phyloP scores from a whole-genome alignment of 1,139 yeast genomes.

The Suhomyces chickasaworum region DNA sequence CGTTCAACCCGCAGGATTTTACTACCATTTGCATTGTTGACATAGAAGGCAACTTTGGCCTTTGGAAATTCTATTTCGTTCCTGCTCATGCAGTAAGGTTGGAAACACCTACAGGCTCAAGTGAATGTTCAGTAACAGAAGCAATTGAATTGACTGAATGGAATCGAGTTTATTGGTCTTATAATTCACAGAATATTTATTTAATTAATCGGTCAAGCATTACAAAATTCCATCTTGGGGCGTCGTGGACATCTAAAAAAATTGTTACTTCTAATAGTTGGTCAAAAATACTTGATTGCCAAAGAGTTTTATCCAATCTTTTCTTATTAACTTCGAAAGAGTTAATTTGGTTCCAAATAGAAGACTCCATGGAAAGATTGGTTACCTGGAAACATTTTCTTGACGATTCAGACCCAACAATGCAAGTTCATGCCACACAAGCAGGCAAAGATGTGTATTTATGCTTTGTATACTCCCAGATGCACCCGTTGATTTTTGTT shows the following conservation, averaged over 20 bases:
- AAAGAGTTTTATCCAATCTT: slow-evolving; percentile 28
- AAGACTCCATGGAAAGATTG: slow-evolving; percentile 35
- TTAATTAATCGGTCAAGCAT: slow-evolving; percentile 50
- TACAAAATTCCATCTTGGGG: slow-evolving; percentile 30
- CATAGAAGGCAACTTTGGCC: slow-evolving; percentile 51
- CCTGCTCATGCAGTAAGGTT: not conserved
- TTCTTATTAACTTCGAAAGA: slow-evolving; percentile 65
- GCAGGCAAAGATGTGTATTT: slow-evolving; percentile 25
- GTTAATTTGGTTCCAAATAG: slow-evolving; percentile 48
- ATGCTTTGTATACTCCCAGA: slow-evolving; percentile 45
- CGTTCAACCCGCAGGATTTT: slow-evolving; percentile 43
- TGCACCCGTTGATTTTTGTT: slow-evolving; percentile 42
- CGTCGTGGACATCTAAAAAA: slow-evolving; percentile 28
- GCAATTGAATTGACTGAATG: slow-evolving; percentile 58
- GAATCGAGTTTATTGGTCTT: slow-evolving; percentile 53
- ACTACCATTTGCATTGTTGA: slow-evolving; percentile 50
- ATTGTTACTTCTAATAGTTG: slow-evolving; percentile 56
- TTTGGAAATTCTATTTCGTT: slow-evolving; percentile 32
- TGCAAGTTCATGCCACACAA: slow-evolving; percentile 38
- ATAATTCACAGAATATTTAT: slow-evolving; percentile 32
- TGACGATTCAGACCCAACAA: slow-evolving; percentile 56
- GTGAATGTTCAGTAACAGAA: slow-evolving; percentile 34
- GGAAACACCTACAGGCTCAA: not conserved
- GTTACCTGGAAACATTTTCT: slow-evolving; percentile 74
- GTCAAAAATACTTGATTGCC: slow-evolving; percentile 55